These are phyloP conservation scores for Mycena crocata DNA, from an alignment of 768 basidiomycete genomes.

Conservation along the genomic window DNA sequence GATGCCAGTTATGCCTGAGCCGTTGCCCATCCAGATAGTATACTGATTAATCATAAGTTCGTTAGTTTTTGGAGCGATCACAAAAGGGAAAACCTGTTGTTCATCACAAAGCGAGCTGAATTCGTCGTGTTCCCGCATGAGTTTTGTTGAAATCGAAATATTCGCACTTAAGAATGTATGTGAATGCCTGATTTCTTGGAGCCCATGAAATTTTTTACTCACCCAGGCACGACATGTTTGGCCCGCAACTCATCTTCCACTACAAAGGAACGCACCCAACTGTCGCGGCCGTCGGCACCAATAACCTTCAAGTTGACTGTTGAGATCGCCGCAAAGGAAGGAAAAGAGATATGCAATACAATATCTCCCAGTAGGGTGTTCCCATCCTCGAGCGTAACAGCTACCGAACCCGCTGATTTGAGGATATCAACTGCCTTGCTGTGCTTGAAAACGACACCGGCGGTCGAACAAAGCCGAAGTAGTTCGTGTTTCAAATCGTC, in stretches of 20 bases:
- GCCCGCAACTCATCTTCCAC: neutral
- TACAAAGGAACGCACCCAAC: conserved; percentile 37
- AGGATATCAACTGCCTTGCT: neutral
- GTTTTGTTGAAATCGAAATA: conserved; percentile 22
- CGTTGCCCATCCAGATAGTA: conserved; percentile 26
- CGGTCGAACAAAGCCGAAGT: conserved; percentile 11
- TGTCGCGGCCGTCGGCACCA: conserved; percentile 50
- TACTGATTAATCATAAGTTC: conserved; percentile 6
- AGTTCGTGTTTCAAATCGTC: conserved; percentile 17
- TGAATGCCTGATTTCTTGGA: neutral
- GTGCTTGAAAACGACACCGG: conserved; percentile 16
- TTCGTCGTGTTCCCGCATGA: conserved; percentile 11
- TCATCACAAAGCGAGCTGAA: conserved; percentile 13
- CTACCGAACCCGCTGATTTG: neutral
- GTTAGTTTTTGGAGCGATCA: neutral
- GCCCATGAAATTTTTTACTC: neutral
- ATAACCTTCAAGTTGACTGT: conserved; percentile 13
- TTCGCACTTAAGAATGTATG: neutral
- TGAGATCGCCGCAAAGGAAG: neutral
- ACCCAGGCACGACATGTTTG: conserved; percentile 15
- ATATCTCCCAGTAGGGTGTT: conserved; percentile 7
- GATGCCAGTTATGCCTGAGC: conserved; percentile 18
- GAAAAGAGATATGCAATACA: neutral
- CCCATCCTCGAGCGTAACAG: conserved; percentile 7
- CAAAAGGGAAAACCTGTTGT: conserved; percentile 7